These are phyloP conservation scores for Aureobasidium leucospermi DNA, from an alignment of 2,329 filamentous ascomycete species.

Conservation along the genomic window DNA sequence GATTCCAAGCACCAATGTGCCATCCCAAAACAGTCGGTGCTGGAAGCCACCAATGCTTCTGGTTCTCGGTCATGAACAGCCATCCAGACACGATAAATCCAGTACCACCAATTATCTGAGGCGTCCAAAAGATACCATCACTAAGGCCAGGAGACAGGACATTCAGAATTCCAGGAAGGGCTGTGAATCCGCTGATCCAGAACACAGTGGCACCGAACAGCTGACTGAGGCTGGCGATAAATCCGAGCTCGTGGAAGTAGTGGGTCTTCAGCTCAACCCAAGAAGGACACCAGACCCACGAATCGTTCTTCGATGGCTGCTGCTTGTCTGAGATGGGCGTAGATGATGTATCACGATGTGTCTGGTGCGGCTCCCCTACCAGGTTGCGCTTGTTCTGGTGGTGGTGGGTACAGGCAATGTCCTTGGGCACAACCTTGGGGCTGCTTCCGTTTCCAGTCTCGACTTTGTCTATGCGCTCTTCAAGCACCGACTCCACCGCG, in stretches of 20 bases:
- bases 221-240: slow-evolving; percentile 52
- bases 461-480: slow-evolving; percentile 10
- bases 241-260: slow-evolving; percentile 56
- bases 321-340: background rate
- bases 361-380: slow-evolving; percentile 19
- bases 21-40: slow-evolving; percentile 52
- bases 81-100: slow-evolving; percentile 53
- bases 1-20: slow-evolving; percentile 61
- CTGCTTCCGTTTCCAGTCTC: background rate
- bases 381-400: slow-evolving; percentile 29
- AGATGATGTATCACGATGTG: background rate
- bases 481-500: slow-evolving; percentile 47
- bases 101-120: slow-evolving; percentile 54
- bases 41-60: slow-evolving; percentile 55
- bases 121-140: slow-evolving; percentile 55
- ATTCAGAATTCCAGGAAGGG: slow-evolving; percentile 49
- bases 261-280: slow-evolving; percentile 50
- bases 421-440: slow-evolving; percentile 11
- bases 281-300: slow-evolving; percentile 56
- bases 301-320: background rate
- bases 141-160: slow-evolving; percentile 40
- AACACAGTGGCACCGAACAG: slow-evolving; percentile 55
- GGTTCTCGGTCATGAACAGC: slow-evolving; percentile 61
- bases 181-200: slow-evolving; percentile 56
- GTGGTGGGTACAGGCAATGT: slow-evolving; percentile 28